Evolutionary conservation across 2,329 filamentous ascomycete species (phyloP), one percentile per base, ranked within the genome.

Genomic region (Paramyrothecium sp.): DNA sequence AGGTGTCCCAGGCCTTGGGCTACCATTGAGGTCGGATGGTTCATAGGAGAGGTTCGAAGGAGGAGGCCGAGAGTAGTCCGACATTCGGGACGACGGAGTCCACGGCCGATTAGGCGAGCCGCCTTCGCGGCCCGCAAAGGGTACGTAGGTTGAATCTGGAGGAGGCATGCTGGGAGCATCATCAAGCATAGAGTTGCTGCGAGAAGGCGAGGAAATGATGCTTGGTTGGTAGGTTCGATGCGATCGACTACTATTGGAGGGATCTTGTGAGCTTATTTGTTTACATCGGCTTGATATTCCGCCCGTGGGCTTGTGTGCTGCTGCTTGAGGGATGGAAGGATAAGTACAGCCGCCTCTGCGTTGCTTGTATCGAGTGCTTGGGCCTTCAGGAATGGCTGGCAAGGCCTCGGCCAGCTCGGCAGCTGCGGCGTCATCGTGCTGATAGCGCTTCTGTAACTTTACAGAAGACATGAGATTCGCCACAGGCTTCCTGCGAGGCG

Each of bases 1-100:
- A 2, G 94, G 92, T 0, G 94, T 97, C 5, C 94, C 94, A 2
- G 95, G 94, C 58, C 95, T 81, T 7, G 95, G 93, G 60, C 86
- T 93, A 52, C 95, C 95, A 67, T 98, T 94, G 58, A 98, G 75
- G 65, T 97, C 93, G 21, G 88, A 82, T 0, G 92, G 91, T 73
- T 98, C 95, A 73, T 95, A 98, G 3, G 87, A 82, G 22, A 89
- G 78, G 62, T 81, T 87, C 1, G 87, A 85, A 1, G 90, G 85
- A 3, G 91, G 88, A 10, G 90, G 89, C 54, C 90, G 83, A 26
- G 82, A 73, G 73, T 90, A 91, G 59, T 93, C 90, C 1, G 76
- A 78, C 54, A 72, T 69, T 51, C 72, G 68, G 58, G 77, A 75
- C 17, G 81, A 80, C 0, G 85, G 83, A 1, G 82, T 81, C 83